Evolutionary conservation across 2,329 filamentous ascomycete genomes (phyloP).

Genomic region (Zymoseptoria pseudotritici): DNA sequence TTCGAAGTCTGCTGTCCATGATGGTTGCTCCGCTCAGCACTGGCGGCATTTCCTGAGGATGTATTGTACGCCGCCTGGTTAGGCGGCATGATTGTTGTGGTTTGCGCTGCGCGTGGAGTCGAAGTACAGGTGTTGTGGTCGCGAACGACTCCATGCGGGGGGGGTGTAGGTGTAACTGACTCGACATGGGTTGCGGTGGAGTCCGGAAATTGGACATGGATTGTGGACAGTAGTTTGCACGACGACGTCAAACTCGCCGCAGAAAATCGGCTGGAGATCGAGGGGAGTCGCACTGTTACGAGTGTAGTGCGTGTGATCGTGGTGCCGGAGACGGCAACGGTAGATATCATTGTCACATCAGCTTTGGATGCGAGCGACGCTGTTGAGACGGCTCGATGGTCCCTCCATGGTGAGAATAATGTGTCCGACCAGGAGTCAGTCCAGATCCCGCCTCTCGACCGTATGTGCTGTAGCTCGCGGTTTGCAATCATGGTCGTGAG

Average conservation of each 20-base stretch:
- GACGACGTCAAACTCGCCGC: neutral
- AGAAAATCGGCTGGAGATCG: neutral
- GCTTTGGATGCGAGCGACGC: too few species aligned
- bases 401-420: too few species aligned
- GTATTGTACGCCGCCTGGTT: conserved; percentile 2
- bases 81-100: conserved; percentile 3
- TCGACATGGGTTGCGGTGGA: neutral
- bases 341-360: too few species aligned
- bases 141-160: neutral
- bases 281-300: conserved; percentile 1
- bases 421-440: too few species aligned
- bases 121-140: neutral
- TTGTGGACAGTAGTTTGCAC: neutral
- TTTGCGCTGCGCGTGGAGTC: neutral
- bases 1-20: conserved; percentile 9
- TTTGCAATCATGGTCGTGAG: too few species aligned
- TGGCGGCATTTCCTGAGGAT: conserved; percentile 7
- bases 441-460: too few species aligned
- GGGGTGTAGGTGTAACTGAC: neutral
- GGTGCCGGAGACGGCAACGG: neutral
- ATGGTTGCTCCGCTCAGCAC: neutral
- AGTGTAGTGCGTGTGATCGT: conserved; percentile 2
- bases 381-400: too few species aligned
- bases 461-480: too few species aligned
- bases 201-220: neutral